Conservation (phyloP, 495 filamentous ascomycete species). For the Opeltia flavorubescens region DNA sequence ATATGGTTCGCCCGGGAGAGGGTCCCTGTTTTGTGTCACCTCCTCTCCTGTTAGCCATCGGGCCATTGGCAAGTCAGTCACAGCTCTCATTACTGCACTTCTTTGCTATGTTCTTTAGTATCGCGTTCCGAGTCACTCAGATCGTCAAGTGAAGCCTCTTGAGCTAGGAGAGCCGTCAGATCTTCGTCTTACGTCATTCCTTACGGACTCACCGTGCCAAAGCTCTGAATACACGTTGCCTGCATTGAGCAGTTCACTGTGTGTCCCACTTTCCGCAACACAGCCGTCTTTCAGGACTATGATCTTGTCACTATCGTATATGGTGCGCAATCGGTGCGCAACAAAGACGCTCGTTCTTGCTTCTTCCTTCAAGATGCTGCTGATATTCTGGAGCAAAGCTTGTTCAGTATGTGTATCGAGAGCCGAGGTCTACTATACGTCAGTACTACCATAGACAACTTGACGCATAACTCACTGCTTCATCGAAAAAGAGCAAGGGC, state of each 20-base stretch:
- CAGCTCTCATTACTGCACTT: neutral
- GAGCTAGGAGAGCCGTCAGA: conserved; percentile 20
- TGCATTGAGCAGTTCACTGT: conserved; percentile 64
- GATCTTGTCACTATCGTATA: conserved; percentile 88
- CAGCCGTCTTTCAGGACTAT: conserved; percentile 75
- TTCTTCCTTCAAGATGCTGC: conserved; percentile 83
- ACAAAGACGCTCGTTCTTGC: conserved; percentile 83
- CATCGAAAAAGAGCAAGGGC: conserved; percentile 88
- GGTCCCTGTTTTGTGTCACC: too few relatives aligned
- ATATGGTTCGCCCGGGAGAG: too few relatives aligned
- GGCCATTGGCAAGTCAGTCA: too few relatives aligned
- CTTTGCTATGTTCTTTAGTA: neutral
- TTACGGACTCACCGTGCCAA: conserved; percentile 60
- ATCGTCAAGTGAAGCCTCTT: conserved; percentile 29
- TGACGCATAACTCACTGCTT: conserved; percentile 46
- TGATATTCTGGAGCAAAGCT: conserved; percentile 81
- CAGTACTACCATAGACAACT: neutral
- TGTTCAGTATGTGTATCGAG: conserved; percentile 95
- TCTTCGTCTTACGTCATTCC: neutral
- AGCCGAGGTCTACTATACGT: conserved; percentile 53
- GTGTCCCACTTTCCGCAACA: conserved; percentile 77
- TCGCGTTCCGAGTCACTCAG: conserved; percentile 20
- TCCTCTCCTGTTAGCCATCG: too few relatives aligned
- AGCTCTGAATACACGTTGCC: conserved; percentile 77
- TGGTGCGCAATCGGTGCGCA: conserved; percentile 80